Evolutionary conservation across 495 filamentous ascomycete species (phyloP), one percentile per base, ranked within the genome.

Genomic region (Trypethelium eluteriae): DNA sequence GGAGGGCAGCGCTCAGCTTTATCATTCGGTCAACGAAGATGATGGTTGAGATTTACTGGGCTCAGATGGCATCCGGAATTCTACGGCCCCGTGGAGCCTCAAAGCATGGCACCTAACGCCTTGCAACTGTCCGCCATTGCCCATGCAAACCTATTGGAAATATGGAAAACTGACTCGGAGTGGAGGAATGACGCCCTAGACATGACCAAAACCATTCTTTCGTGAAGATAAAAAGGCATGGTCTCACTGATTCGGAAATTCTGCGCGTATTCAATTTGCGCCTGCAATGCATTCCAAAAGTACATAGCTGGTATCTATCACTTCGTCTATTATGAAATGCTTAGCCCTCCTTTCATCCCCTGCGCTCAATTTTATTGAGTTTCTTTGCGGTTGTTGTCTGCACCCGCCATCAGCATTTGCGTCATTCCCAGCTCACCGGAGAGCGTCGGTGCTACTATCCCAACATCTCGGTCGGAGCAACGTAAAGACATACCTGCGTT

Each of bases 281-380:
- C 67, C 39, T 63, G 67, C 44, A 61, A 67, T 69, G 68, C 61
- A 57, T 64, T 59, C 63, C 14, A 39, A 63, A 62, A 46, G 14
- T 56, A 56, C 49, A 65, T 61, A 65, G 35, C 39, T 61, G 49
- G 53, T 59, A 59, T 59, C 53, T 35, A 35, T 7, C 41, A 44
- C 41, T 44, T 46, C 41, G 49, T 59, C 32, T 59, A 59, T 25
- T 25, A 25, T 25, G 25, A 25, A 25, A 25, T 25, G 25, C 25
- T 25, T 25, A 25, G 25, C 25, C 25, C 25, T 25, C 25, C 25
- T 36, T 64, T 80, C 70, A 84, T 16, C 83, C 81, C 71, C 79
- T 78, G 73, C 91, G 82, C 66, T 92, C 88, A 62, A 96, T 80
- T 69, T 76, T 84, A 79, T 98, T 98, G 74, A 97, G 77, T 74